phyloP scores from a whole-genome alignment of 495 filamentous ascomycete genomes.

The Aspergillus campestris region DNA sequence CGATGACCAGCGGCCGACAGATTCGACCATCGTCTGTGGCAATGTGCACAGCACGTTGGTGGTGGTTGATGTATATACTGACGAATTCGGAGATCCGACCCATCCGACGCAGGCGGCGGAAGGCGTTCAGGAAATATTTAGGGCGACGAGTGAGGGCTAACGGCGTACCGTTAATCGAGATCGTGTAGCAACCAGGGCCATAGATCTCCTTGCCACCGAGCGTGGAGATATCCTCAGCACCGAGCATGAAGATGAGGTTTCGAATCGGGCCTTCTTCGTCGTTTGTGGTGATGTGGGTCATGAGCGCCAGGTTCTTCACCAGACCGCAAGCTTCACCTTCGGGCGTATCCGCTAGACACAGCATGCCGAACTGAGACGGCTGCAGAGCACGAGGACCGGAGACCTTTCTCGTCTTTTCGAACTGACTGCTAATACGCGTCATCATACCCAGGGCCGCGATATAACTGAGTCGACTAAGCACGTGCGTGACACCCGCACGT shows the following conservation, averaged over 20 bases:
- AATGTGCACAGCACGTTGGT: constrained; percentile 85
- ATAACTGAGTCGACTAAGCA: constrained; percentile 90
- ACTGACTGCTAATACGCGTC: constrained; percentile 96
- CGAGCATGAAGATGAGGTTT: constrained; percentile 68
- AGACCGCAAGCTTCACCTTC: constrained; percentile 98
- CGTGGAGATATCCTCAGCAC: constrained; percentile 67
- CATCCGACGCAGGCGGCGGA: constrained; percentile 75
- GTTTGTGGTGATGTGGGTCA: constrained; percentile 98
- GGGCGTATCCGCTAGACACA: constrained; percentile 93
- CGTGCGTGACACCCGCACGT: constrained; percentile 91
- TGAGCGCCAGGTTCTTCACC: constrained; percentile 95
- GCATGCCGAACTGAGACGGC: constrained; percentile 94
- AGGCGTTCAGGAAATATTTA: constrained; percentile 71
- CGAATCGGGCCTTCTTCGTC: constrained; percentile 84
- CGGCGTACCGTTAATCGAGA: constrained; percentile 93
- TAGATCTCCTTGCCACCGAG: constrained; percentile 78
- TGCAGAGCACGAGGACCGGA: constrained; percentile 90
- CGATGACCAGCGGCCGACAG: constrained; percentile 89
- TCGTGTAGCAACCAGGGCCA: constrained; percentile 69
- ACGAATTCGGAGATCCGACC: constrained; percentile 90
- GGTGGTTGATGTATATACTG: constrained; percentile 89
- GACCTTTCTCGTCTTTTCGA: constrained; percentile 96
- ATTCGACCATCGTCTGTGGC: constrained; percentile 95
- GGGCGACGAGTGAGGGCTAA: constrained; percentile 74
- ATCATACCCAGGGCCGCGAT: constrained; percentile 99